Evolutionary conservation across 1,284 basidiomycete species (phyloP), one percentile per base, ranked within the genome.

Genomic region (Trichosporon sp.): DNA sequence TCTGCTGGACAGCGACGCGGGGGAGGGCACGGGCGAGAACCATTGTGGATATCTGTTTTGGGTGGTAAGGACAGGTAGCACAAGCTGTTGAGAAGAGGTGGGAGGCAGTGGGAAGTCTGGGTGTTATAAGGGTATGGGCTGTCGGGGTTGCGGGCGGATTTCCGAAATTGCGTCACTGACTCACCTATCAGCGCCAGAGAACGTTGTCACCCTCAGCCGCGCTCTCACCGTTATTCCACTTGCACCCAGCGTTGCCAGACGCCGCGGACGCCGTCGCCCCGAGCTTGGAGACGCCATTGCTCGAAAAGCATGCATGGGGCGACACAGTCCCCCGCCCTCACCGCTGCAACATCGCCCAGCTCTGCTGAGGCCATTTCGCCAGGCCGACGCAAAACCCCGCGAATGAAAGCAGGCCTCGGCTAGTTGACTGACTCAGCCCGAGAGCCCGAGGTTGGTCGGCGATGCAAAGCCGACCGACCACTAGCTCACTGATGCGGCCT

Each of bases 21-120:
- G 72, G 67, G 25, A 71, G 53, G 18, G 70, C 47, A 47, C 73
- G 71, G 51, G 67, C 63, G 67, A 73, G 34, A 27, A 67, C 51
- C 68, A 72, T 72, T 27, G 34, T 65, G 70, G 58, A 29, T 11
- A 51, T 44, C 65, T 62, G 66, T 70, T 60, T 25, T 65, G 64
- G n/a, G 63, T 27, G 25, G 56, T 51, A 34, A 6, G n/a, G 47
- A 51, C 47, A 51, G 23, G 18, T 23, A 25, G 27, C 15, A 60
- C 56, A 60, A n/a, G 27, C 56, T 35, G 58, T 51, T 62, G 23
- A 18, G 65, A 65, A 25, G 18, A 60, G 35, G 7, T 5, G 25
- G 27, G 23, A 21, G 25, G 21, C 35, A 15, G 44, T 51, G 64
- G 64, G 44, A 44, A 47, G 56, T n/a, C 27, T 2, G 56, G 11